Conservation (phyloP, 2,329 filamentous ascomycete species). For the Acephala macrosclerotiorum region DNA sequence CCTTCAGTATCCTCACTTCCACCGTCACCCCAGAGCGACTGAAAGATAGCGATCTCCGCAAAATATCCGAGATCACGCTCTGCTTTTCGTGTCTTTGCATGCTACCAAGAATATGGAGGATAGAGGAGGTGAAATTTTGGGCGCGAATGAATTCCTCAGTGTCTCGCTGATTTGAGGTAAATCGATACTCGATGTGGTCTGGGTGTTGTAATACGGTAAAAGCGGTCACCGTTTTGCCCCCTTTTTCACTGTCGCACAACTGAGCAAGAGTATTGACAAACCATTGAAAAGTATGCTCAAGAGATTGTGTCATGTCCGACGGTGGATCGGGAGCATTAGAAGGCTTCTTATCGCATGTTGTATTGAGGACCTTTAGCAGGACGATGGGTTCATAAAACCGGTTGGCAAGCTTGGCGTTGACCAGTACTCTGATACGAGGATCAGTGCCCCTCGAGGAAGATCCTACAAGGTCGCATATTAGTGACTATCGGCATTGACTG, state of each 20-base stretch:
- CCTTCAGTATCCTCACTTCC: constrained; percentile 20
- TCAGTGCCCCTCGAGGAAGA: not conserved
- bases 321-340: constrained; percentile 16
- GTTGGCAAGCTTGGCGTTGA: constrained; percentile 15
- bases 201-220: constrained; percentile 42
- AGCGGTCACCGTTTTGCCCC: constrained; percentile 44
- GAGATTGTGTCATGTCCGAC: constrained; percentile 17
- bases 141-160: constrained; percentile 19
- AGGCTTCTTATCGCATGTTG: constrained; percentile 5
- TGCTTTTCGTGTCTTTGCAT: too few species aligned
- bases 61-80: constrained; percentile 14
- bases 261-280: constrained; percentile 46
- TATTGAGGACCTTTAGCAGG: constrained; percentile 19
- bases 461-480: constrained; percentile 3
- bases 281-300: constrained; percentile 38
- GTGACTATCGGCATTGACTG: not conserved
- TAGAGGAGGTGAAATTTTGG: constrained; percentile 8
- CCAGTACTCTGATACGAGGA: not conserved
- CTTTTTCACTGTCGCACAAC: constrained; percentile 42
- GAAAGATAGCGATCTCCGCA: constrained; percentile 18
- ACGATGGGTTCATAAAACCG: constrained; percentile 27
- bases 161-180: constrained; percentile 43
- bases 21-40: constrained; percentile 7
- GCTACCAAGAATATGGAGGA: not conserved
- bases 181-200: constrained; percentile 41